Evolutionary conservation across 352 stramenopile species (phyloP).

Genomic region (Globisporangium orthogonon): DNA sequence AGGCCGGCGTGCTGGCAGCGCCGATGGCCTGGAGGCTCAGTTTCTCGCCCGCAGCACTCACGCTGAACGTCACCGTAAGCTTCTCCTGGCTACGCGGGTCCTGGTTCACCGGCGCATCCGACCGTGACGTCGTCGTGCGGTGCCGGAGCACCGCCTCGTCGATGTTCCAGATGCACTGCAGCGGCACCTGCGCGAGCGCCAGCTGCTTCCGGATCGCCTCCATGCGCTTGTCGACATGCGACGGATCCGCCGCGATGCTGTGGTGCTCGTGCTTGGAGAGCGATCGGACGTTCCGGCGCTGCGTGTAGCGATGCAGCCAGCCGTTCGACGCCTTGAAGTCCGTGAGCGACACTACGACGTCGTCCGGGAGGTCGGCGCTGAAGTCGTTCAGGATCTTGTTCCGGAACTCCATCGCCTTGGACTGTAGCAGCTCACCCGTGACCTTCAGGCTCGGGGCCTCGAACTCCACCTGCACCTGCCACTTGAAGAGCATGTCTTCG

Average conservation of each 20-base stretch:
- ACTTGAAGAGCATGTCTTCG: constrained; percentile 84
- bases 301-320: constrained; percentile 75
- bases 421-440: constrained; percentile 69
- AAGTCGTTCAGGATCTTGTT: constrained; percentile 78
- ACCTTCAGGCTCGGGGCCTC: constrained; percentile 60
- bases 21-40: constrained; percentile 55
- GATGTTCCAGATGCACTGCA: constrained; percentile 70
- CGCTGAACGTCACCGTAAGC: constrained; percentile 44
- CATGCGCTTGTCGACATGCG: constrained; percentile 29
- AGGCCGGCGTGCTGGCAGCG: constrained; percentile 27
- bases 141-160: constrained; percentile 47
- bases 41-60: constrained; percentile 62
- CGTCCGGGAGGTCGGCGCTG: constrained; percentile 52
- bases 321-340: constrained; percentile 84
- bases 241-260: constrained; percentile 6
- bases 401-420: constrained; percentile 74
- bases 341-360: constrained; percentile 71
- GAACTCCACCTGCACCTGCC: constrained; percentile 75
- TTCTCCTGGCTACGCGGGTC: constrained; percentile 40
- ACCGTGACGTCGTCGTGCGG: constrained; percentile 30
- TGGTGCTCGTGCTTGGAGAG: constrained; percentile 31
- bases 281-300: constrained; percentile 61
- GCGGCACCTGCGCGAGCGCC: constrained; percentile 30
- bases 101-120: constrained; percentile 35
- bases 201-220: constrained; percentile 46